Percentiles rank a stretch among this genome's conserved stretches.
Evolutionary conservation across 2,329 filamentous ascomycete genomes (phyloP).

Genomic region (Fusarium nematophilum): DNA sequence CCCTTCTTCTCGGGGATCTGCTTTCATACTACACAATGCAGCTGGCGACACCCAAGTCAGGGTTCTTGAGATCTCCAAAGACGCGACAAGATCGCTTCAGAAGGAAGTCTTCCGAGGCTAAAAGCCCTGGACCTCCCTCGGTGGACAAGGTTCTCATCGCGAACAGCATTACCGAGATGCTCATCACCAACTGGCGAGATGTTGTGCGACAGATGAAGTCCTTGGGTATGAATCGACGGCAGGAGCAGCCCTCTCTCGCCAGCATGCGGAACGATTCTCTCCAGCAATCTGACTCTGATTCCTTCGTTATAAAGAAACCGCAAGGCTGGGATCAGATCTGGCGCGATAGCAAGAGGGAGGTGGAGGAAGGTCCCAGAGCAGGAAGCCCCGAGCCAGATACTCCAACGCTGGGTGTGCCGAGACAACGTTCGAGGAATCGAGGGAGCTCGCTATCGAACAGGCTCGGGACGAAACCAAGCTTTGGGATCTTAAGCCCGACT

Average conservation of each 20-base stretch:
- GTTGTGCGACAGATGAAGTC: conserved; percentile 69
- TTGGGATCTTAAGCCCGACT: conserved; percentile 46
- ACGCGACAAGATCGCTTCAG: conserved; percentile 45
- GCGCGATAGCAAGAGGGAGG: conserved; percentile 33
- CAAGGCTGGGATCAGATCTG: conserved; percentile 46
- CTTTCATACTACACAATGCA: conserved; percentile 63
- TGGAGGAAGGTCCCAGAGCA: conserved; percentile 19
- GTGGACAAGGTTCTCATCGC: conserved; percentile 69
- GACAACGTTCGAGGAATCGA: conserved; percentile 36
- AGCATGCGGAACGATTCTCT: conserved; percentile 37
- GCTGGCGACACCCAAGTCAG: conserved; percentile 54
- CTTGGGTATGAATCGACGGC: conserved; percentile 49
- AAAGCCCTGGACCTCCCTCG: conserved; percentile 39
- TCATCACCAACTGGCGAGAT: conserved; percentile 73
- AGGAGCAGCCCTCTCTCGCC: conserved; percentile 28
- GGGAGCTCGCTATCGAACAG: conserved; percentile 38
- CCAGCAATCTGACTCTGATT: conserved; percentile 56
- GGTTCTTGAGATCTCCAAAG: conserved; percentile 56
- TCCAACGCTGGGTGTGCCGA: conserved; percentile 43
- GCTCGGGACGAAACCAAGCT: conserved; percentile 37
- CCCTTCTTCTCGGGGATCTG: conserved; percentile 69
- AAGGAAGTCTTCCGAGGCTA: conserved; percentile 21
- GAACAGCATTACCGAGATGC: conserved; percentile 71
- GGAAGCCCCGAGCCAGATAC: conserved; percentile 53
- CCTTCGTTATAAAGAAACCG: conserved; percentile 52